phyloP scores from a whole-genome alignment of 139 green algal genomes.

The Coelastrella sp. region DNA sequence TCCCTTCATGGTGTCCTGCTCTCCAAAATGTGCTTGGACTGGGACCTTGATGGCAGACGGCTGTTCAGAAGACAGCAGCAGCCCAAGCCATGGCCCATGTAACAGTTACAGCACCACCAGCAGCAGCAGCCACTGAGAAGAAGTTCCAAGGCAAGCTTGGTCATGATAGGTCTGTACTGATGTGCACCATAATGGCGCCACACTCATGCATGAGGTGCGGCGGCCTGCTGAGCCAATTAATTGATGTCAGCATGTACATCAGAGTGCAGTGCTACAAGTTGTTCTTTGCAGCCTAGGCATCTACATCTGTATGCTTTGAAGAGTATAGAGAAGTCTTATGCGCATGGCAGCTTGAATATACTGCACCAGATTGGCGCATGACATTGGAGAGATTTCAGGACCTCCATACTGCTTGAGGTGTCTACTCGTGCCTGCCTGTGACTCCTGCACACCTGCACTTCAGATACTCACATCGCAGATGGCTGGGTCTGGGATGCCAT shows the following conservation, averaged over 20 bases:
- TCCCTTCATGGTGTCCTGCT: slow-evolving; percentile 60
- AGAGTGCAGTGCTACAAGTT: too few species aligned
- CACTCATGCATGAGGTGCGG: too few species aligned
- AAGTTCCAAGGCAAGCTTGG: background rate
- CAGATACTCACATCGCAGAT: slow-evolving; percentile 44
- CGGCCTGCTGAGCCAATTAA: too few species aligned
- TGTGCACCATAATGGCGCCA: too few species aligned
- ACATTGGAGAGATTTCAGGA: too few species aligned
- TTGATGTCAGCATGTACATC: too few species aligned
- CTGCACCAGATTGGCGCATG: too few species aligned
- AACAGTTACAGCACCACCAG: slow-evolving; percentile 2
- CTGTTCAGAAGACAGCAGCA: slow-evolving; percentile 35
- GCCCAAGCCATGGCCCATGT: background rate
- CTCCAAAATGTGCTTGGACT: slow-evolving; percentile 48
- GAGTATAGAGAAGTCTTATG: too few species aligned
- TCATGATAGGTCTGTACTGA: too few species aligned
- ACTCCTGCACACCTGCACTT: background rate
- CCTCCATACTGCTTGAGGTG: background rate
- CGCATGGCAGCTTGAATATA: too few species aligned
- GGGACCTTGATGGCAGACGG: slow-evolving; percentile 67
- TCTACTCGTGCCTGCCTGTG: background rate
- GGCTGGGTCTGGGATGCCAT: slow-evolving; percentile 67
- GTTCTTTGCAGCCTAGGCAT: too few species aligned
- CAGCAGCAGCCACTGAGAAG: background rate
- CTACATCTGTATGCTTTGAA: too few species aligned